phyloP scores from a whole-genome alignment of 2,329 filamentous ascomycete species.

The Beauveria medogensis region DNA sequence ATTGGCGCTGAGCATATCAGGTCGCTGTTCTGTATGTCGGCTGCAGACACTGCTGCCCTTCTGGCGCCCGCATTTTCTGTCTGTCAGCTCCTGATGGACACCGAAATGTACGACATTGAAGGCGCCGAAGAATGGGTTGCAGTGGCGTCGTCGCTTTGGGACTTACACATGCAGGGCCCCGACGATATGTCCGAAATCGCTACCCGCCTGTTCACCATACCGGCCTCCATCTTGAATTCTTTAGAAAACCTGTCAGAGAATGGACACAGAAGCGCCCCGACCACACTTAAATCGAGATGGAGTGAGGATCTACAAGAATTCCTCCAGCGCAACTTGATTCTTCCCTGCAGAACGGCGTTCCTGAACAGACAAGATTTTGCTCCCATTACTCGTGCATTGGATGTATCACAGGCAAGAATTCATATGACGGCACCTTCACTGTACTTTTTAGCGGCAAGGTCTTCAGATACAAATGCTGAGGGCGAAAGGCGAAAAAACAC shows the following conservation, averaged over 20 bases:
- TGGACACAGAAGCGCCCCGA: constrained; percentile 19
- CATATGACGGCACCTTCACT: constrained; percentile 34
- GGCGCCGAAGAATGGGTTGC: constrained; percentile 40
- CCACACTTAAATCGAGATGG: constrained; percentile 30
- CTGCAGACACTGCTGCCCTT: constrained; percentile 37
- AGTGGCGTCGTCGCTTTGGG: constrained; percentile 41
- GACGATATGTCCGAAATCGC: constrained; percentile 43
- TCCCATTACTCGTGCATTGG: constrained; percentile 32
- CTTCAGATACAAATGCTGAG: constrained; percentile 18
- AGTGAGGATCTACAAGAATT: constrained; percentile 38
- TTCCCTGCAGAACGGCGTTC: constrained; percentile 42
- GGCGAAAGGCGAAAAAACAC: constrained; percentile 26
- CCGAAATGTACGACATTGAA: constrained; percentile 24
- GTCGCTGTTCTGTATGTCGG: constrained; percentile 45
- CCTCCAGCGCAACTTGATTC: constrained; percentile 41
- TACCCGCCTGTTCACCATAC: constrained; percentile 33
- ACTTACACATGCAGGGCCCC: constrained; percentile 42
- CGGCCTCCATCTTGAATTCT: constrained; percentile 29
- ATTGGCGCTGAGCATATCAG: constrained; percentile 52
- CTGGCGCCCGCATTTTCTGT: constrained; percentile 37
- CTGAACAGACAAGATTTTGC: constrained; percentile 34
- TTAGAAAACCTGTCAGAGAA: constrained; percentile 18
- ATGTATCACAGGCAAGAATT: constrained; percentile 27
- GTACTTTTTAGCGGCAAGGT: constrained; percentile 33
- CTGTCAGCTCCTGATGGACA: constrained; percentile 33